Evolutionary conservation across 768 basidiomycete species (phyloP).

Genomic region (Cystobasidium onofrii): DNA sequence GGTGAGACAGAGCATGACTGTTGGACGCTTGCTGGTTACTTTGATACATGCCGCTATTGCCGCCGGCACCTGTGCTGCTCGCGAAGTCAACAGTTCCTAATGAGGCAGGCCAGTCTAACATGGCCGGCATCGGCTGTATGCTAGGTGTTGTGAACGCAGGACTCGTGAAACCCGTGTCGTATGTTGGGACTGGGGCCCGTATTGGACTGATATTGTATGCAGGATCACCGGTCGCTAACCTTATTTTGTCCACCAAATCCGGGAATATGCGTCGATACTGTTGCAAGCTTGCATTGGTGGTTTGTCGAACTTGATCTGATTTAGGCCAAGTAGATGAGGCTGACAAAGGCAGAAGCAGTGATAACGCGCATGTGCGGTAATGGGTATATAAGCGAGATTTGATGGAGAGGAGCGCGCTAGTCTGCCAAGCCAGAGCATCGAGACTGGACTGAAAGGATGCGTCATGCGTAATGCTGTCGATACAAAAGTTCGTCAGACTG

Average conservation of each 20-base stretch:
- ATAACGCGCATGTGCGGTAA: not conserved
- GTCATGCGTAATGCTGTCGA: not conserved
- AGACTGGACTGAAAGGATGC: not conserved
- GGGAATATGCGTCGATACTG: not conserved
- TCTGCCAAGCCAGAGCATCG: constrained; percentile 1
- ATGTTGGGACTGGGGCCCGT: not conserved
- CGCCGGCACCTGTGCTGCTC: not conserved
- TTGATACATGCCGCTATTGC: no score
- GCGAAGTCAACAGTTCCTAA: not conserved
- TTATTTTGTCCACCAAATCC: not conserved
- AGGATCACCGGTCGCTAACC: not conserved
- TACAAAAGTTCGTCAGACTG: not conserved
- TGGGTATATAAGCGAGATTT: not conserved
- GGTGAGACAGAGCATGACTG: not conserved
- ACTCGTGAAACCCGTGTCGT: not conserved
- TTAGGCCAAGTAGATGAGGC: not conserved
- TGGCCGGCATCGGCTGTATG: not conserved
- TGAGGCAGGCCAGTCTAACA: not conserved
- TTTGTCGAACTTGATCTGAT: not conserved
- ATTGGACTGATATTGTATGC: not conserved
- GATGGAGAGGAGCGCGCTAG: not conserved
- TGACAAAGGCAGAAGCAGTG: not conserved
- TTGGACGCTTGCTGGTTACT: not conserved
- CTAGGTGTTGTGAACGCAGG: not conserved
- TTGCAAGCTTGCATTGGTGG: not conserved